Conservation (phyloP, 345 rosid genomes). For the Ceriops decandra region DNA sequence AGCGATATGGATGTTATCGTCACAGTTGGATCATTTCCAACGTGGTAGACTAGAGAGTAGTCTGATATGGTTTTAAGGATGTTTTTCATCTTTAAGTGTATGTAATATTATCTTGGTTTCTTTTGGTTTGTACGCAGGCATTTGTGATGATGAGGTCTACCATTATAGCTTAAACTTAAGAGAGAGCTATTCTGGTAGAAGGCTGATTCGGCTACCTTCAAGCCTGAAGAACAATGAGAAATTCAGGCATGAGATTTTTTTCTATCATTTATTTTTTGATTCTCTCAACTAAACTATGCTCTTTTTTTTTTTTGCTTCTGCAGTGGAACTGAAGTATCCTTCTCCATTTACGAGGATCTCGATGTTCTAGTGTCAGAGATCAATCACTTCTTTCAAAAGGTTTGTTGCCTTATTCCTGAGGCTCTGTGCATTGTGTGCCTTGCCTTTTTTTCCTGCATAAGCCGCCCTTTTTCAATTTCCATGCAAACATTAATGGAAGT, state of each 20-base stretch:
- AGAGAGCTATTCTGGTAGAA: constrained; percentile 34
- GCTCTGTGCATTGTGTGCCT: too few relatives aligned
- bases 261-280: not conserved
- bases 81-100: too few relatives aligned
- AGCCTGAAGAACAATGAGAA: constrained; percentile 60
- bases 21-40: too few relatives aligned
- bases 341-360: constrained; percentile 45
- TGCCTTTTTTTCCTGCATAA: too few relatives aligned
- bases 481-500: too few relatives aligned
- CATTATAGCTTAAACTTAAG: constrained; percentile 55
- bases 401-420: constrained; percentile 17
- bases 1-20: too few relatives aligned
- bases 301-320: constrained; percentile 10
- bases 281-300: not conserved
- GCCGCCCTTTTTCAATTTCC: constrained; percentile 18
- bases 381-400: constrained; percentile 58
- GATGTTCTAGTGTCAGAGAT: constrained; percentile 44
- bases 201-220: constrained; percentile 62
- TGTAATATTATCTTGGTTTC: not conserved
- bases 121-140: constrained; percentile 39
- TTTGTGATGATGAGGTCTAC: constrained; percentile 50
- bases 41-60: too few relatives aligned
- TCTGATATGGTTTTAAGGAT: too few relatives aligned
- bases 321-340: constrained; percentile 77
- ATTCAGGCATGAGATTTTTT: constrained; percentile 53